Evolutionary conservation across 2,329 filamentous ascomycete genomes (phyloP), one percentile per base, ranked within the genome.

Genomic region (Tolypocladium paradoxum): DNA sequence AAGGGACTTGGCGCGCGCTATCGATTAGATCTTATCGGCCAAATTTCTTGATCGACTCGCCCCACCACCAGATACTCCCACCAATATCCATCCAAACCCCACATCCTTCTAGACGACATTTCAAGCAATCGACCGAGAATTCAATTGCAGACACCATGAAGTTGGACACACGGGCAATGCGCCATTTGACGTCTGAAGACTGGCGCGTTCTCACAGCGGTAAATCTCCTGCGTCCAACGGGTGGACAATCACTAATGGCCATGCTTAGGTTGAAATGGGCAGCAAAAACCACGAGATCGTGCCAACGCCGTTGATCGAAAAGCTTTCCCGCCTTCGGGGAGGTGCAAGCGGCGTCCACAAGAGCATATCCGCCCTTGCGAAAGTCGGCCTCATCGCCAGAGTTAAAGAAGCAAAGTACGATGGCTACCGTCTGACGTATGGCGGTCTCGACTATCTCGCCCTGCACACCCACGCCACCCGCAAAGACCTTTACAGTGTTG

Each of bases 261-360:
- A 37, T 27, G 12, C 37, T 53, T 69, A 96, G 90, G 88, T 95
- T 63, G 93, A 99, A 70, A 84, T 85, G 72, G 92, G 91, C 65
- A 95, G 88, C 71, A 91, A 89, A 69, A 97, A 97, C 73, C 93
- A 99, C 75, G 93, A 99, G 73, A 80, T 99, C 54, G 92, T 99
- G 2, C 93, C 93, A 8, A 97, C 92, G 16, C 76, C 89, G 4
- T 71, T 97, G 58, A 97, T 99, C 60, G 84, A 86, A 54, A 88
- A 89, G 65, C 79, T 96, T 29, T 84, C 92, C 7, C 87, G 88
- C 40, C 81, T 96, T 37, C 84, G 89, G 53, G 87, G 88, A 54
- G 87, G 87, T 52, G 81, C 82, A 59, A 86, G 79, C 62, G 88
- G 88, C 56, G 90, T 95, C 22, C 88, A 93, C 70, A 88, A 79